Percentiles rank a stretch among this genome's conserved stretches.
Evolutionary conservation across 768 basidiomycete genomes (phyloP).

Genomic region (Mycena venus): DNA sequence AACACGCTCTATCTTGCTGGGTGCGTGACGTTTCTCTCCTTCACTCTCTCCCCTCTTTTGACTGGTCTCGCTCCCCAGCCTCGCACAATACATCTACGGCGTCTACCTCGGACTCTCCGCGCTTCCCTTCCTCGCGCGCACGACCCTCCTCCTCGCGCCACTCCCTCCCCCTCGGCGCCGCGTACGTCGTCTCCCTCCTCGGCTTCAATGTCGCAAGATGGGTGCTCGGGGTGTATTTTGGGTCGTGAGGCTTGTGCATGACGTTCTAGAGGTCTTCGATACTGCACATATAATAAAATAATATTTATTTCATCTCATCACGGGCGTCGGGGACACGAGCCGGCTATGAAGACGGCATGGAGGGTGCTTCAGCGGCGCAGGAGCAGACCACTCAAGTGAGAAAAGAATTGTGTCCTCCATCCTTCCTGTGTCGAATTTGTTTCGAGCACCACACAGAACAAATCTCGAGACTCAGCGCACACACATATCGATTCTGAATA

Average conservation of each 20-base stretch:
- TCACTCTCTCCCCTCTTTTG: not conserved
- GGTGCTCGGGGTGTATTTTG: constrained; percentile 87
- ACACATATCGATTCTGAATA: too few species aligned
- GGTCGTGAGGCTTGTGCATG: constrained; percentile 34
- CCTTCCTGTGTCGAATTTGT: too few species aligned
- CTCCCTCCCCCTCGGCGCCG: constrained; percentile 87
- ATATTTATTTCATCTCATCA: constrained; percentile 6
- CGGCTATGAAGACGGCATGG: too few species aligned
- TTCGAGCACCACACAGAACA: too few species aligned
- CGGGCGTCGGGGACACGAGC: too few species aligned
- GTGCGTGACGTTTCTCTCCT: constrained; percentile 52
- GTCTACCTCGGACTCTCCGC: constrained; percentile 90
- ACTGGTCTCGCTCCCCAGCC: constrained; percentile 63
- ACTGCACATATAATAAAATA: constrained; percentile 8
- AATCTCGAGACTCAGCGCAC: too few species aligned
- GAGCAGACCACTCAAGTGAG: too few species aligned
- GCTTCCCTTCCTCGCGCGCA: constrained; percentile 93
- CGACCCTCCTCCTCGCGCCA: constrained; percentile 92
- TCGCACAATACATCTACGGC: constrained; percentile 93
- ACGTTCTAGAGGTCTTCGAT: not conserved
- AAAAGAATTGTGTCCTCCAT: too few species aligned
- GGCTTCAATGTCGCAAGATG: constrained; percentile 92
- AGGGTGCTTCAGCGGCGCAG: too few species aligned
- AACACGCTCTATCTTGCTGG: constrained; percentile 93
- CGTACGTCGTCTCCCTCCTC: constrained; percentile 87